A percentile compares a stretch with the other conserved stretches of the same genome.
Evolutionary conservation across 345 rosid genomes (phyloP).

Genomic region (Salix udensis): DNA sequence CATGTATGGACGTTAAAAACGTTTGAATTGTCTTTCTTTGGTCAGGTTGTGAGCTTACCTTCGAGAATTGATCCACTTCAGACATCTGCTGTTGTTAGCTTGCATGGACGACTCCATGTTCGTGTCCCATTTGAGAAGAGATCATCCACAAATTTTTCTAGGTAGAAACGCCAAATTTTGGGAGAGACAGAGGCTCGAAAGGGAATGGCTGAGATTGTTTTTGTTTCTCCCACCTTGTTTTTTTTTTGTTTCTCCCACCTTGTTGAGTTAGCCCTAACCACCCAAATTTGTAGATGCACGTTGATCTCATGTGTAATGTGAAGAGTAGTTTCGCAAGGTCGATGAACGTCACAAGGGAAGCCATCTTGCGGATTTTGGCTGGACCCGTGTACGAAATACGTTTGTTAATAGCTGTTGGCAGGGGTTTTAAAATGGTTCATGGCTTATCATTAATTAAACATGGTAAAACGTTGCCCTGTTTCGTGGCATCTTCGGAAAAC

Average conservation of each 20-base stretch:
- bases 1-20: not conserved
- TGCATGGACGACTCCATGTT: constrained; percentile 70
- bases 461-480: not conserved
- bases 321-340: not conserved
- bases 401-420: not conserved
- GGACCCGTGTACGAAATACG: not conserved
- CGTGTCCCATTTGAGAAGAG: constrained; percentile 52
- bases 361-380: not conserved
- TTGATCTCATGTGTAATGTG: not conserved
- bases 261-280: constrained; percentile 6
- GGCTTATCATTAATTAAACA: not conserved
- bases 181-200: constrained; percentile 10
- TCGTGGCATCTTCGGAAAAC: not conserved
- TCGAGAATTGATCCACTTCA: constrained; percentile 72
- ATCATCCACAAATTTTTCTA: not conserved
- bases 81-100: constrained; percentile 67
- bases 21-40: constrained; percentile 5
- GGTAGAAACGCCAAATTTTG: constrained; percentile 17
- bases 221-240: not conserved
- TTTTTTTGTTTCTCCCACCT: not conserved
- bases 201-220: not conserved
- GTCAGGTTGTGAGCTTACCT: constrained; percentile 68
- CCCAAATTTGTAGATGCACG: constrained; percentile 1
- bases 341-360: not conserved
- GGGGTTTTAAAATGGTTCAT: not conserved